Conservation (phyloP, 257 asterid genomes). For the Voacanga thouarsii region DNA sequence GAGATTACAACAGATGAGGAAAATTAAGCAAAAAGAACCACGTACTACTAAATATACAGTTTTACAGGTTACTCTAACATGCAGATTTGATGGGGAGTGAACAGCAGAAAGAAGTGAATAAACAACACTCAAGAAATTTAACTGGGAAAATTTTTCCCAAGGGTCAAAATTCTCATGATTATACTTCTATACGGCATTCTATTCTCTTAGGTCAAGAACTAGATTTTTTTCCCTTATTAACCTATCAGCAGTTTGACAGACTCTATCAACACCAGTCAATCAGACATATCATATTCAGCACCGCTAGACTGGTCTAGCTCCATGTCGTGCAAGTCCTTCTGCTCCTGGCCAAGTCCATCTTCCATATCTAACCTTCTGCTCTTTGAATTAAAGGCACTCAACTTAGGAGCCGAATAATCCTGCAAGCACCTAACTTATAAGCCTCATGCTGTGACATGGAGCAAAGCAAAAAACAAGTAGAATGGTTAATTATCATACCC, state of each 20-base stretch:
- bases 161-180: conserved; percentile 24
- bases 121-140: background rate
- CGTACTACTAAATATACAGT: background rate
- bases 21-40: background rate
- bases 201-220: conserved; percentile 1
- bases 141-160: background rate
- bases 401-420: conserved; percentile 54
- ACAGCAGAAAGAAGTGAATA: background rate
- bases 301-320: conserved; percentile 68
- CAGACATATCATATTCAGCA: conserved; percentile 68
- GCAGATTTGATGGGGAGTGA: background rate
- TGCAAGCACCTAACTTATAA: conserved; percentile 26
- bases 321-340: conserved; percentile 36
- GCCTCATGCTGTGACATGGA: background rate
- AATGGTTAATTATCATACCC: conserved; percentile 32
- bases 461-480: background rate
- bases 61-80: background rate
- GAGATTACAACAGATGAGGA: background rate
- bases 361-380: conserved; percentile 43
- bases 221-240: background rate
- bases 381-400: conserved; percentile 31
- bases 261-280: conserved; percentile 30
- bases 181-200: conserved; percentile 8
- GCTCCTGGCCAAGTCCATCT: conserved; percentile 37
- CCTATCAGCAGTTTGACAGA: conserved; percentile 1